Percentiles rank a stretch among this genome's conserved stretches.
Evolutionary conservation across 108 stramenopile species (phyloP).

Genomic region (Nitzschia sp.): DNA sequence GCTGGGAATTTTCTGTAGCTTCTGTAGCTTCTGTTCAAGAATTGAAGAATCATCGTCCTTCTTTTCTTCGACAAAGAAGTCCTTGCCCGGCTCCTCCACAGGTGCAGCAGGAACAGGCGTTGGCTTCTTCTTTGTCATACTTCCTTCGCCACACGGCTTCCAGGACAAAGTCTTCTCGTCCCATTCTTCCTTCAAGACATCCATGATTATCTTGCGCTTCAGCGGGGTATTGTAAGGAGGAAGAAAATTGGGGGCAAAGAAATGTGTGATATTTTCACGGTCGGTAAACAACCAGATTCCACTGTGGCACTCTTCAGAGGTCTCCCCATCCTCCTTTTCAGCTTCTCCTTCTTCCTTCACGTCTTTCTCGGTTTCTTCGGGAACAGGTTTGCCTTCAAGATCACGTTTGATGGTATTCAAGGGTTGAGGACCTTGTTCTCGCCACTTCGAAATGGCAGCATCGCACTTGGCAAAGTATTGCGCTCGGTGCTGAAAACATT

Average conservation of each 20-base stretch:
- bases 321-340: neutral
- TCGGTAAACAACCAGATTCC: conserved; percentile 84
- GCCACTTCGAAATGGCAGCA: conserved; percentile 61
- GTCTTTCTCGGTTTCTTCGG: neutral
- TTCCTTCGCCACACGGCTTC: conserved; percentile 52
- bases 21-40: neutral
- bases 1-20: neutral
- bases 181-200: conserved; percentile 79
- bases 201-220: conserved; percentile 74
- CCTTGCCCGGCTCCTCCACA: neutral
- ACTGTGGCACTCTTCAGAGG: conserved; percentile 24
- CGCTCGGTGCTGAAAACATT: conserved; percentile 21
- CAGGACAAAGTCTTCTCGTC: conserved; percentile 75
- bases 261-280: conserved; percentile 76
- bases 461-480: conserved; percentile 57
- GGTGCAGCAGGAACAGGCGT: neutral
- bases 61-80: conserved; percentile 5
- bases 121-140: conserved; percentile 30
- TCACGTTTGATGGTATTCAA: conserved; percentile 60
- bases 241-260: conserved; percentile 84
- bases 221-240: conserved; percentile 84
- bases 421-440: conserved; percentile 56
- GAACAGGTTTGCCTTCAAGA: conserved; percentile 36
- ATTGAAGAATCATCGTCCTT: neutral
- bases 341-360: neutral